phyloP scores from a whole-genome alignment of 768 basidiomycete species.

The Tricholoma matsutake region DNA sequence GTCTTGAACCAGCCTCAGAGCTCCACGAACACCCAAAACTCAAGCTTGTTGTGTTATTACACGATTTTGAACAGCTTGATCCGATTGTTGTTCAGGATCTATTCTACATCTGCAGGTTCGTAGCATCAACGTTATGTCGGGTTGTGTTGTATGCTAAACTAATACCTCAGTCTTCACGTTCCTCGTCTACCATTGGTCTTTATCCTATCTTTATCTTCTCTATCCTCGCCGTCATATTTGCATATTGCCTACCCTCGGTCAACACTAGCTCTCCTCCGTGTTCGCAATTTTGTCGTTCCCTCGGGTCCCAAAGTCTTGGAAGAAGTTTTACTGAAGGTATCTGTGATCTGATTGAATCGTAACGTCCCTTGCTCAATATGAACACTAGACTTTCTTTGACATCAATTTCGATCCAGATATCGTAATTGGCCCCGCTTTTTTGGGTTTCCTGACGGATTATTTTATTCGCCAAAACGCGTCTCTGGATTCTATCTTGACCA shows the following conservation, averaged over 20 bases:
- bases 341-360: background rate
- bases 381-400: constrained; percentile 61
- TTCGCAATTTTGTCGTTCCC: constrained; percentile 50
- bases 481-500: constrained; percentile 51
- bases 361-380: constrained; percentile 10
- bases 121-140: background rate
- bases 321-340: constrained; percentile 52
- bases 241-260: constrained; percentile 57
- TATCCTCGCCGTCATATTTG: constrained; percentile 53
- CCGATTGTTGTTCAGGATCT: constrained; percentile 60
- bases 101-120: constrained; percentile 68
- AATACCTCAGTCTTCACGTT: constrained; percentile 43
- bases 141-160: background rate
- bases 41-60: constrained; percentile 57
- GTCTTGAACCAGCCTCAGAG: background rate
- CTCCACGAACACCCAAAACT: constrained; percentile 18
- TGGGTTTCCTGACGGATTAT: constrained; percentile 58
- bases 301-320: constrained; percentile 48
- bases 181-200: constrained; percentile 62
- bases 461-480: constrained; percentile 55
- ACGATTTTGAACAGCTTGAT: constrained; percentile 76
- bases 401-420: constrained; percentile 55
- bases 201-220: constrained; percentile 57
- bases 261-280: constrained; percentile 54
- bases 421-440: constrained; percentile 53